Percentiles rank a stretch among this genome's conserved stretches.
Conservation (phyloP, 352 stramenopile genomes). For the Phytophthora fragariaefolia region DNA sequence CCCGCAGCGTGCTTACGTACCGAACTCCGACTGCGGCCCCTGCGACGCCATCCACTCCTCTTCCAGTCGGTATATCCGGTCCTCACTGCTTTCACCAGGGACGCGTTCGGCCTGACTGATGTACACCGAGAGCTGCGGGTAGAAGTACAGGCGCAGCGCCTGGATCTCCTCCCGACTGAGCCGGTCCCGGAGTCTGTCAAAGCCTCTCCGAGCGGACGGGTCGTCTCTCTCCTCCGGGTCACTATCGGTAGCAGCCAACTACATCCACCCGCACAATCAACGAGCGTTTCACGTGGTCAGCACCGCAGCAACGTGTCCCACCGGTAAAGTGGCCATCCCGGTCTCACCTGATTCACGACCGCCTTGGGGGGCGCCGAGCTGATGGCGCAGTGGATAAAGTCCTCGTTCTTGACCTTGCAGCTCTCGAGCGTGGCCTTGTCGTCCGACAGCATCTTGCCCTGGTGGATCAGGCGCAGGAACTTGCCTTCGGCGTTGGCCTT, state of each 20-base stretch:
- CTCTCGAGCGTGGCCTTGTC: conserved; percentile 75
- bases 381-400: conserved; percentile 90
- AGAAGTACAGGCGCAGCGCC: conserved; percentile 86
- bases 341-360: conserved; percentile 72
- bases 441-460: conserved; percentile 90
- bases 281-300: background rate
- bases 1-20: conserved; percentile 37
- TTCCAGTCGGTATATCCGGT: conserved; percentile 89
- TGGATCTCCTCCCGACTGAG: conserved; percentile 89
- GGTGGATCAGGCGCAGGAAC: conserved; percentile 87
- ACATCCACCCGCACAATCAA: conserved; percentile 17
- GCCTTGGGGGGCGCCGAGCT: conserved; percentile 79
- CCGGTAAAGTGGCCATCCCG: background rate
- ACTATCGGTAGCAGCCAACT: conserved; percentile 43
- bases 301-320: background rate
- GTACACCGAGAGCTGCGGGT: conserved; percentile 84
- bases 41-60: conserved; percentile 91
- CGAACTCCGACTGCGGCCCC: conserved; percentile 88
- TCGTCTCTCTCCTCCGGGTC: conserved; percentile 72
- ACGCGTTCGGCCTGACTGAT: conserved; percentile 84
- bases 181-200: conserved; percentile 80
- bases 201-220: conserved; percentile 60
- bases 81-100: conserved; percentile 79
- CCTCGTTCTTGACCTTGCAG: conserved; percentile 81
- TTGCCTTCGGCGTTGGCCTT: conserved; percentile 79